Base-by-base conservation (phyloP, 306 rosid species). In the Lotus japonicus region DNA sequence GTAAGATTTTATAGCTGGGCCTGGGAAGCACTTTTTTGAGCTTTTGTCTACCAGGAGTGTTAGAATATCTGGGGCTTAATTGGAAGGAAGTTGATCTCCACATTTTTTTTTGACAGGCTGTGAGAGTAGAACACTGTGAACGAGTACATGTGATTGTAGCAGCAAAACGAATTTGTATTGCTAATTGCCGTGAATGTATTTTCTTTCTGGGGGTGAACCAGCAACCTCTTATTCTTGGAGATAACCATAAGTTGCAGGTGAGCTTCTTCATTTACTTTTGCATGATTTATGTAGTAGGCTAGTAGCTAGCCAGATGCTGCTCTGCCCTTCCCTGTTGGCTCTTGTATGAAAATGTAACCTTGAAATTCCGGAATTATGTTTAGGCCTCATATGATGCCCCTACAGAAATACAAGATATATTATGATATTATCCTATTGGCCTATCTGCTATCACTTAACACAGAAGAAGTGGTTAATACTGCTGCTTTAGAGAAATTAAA, bases 101-200 rank as follows among this genome's bases (percentile, higher is more conserved):
- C 5, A 35, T 79, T 71, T 44, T 71, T 44, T 17, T 45, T 74
- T 87, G 66, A 64, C 92, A 95, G 99, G 99, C 99, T 62, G 91
- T 95, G 16, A 87, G 91, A 85, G 86, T 95, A 50, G 99, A 95
- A 65, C 99, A 95, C 68, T 95, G 99, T 77, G 99, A 95, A 84
- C 86, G 99, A 78, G 99, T 87, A 79, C 99, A 95, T 82, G 94
- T 95, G 69, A 84, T 95, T 55, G 90, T 90, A 64, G 96, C 91
- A 36, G 81, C 99, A 42, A 90, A 95, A 68, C 88, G 85, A 65
- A 85, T 95, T 79, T 88, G 97, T 79, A 91, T 95, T 81, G 97
- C 99, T 48, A 95, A 95, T 77, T 90, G 99, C 68, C 96, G 99
- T 5, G 98, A 92, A 84, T 92, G 98, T 76, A 83, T 85, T 72